These are phyloP conservation scores for Kwoniella newhampshirensis DNA, from an alignment of 768 basidiomycete species.

Conservation along the genomic window DNA sequence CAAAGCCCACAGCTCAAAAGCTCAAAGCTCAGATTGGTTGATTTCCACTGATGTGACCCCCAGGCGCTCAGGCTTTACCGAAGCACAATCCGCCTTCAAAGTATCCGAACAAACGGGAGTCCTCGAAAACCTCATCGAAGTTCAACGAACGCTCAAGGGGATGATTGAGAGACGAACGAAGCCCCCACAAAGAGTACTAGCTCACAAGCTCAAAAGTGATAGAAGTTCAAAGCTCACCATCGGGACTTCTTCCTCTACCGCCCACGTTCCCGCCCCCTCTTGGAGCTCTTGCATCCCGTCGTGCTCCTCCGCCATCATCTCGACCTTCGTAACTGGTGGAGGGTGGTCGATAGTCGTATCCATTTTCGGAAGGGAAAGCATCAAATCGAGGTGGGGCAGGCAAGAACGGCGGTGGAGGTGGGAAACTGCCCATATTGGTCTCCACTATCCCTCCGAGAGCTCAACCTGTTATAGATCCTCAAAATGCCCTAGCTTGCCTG, in stretches of 20 bases:
- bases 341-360: slow-evolving; percentile 9
- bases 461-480: too few species aligned
- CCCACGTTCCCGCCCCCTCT: slow-evolving; percentile 58
- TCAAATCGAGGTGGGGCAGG: slow-evolving; percentile 13
- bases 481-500: too few species aligned
- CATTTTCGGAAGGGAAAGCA: slow-evolving; percentile 2
- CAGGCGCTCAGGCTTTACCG: background rate
- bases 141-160: slow-evolving; percentile 3
- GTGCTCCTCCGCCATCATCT: slow-evolving; percentile 3
- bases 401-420: slow-evolving; percentile 17
- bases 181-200: background rate
- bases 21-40: too few species aligned
- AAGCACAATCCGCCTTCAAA: background rate
- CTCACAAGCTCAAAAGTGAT: background rate
- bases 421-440: slow-evolving; percentile 17
- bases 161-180: slow-evolving; percentile 8
- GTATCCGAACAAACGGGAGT: background rate
- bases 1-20: too few species aligned
- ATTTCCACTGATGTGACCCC: too few species aligned
- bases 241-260: slow-evolving; percentile 38
- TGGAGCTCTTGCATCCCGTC: slow-evolving; percentile 56
- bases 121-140: background rate
- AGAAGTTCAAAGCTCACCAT: slow-evolving; percentile 24
- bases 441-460: background rate
- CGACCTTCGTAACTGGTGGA: background rate